These are phyloP conservation scores for Parachaetomium inaequale DNA, from an alignment of 495 filamentous ascomycete genomes.

Conservation along the genomic window DNA sequence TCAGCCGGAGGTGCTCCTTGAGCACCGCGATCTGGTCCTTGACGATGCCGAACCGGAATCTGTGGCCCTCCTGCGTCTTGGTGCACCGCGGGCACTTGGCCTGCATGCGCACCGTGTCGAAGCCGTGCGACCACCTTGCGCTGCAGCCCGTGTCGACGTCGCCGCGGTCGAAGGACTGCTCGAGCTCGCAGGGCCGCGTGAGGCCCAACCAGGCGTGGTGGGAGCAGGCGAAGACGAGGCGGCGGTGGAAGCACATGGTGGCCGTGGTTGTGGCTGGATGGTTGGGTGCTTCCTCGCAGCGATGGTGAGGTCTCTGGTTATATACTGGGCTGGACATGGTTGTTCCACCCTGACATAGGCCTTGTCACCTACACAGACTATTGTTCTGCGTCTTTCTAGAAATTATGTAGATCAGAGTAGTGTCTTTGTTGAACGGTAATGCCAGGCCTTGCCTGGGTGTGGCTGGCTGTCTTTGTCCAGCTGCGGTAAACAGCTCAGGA, in stretches of 20 bases:
- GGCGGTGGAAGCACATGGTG: constrained; percentile 32
- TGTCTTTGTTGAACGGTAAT: background rate
- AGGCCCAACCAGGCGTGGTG: constrained; percentile 26
- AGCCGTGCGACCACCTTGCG: constrained; percentile 25
- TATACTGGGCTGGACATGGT: background rate
- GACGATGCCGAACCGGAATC: background rate
- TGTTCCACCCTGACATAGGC: background rate
- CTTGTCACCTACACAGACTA: background rate
- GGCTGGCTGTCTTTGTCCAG: background rate
- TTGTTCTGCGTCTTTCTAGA: background rate
- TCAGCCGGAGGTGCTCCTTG: constrained; percentile 8
- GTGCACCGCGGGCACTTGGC: constrained; percentile 21
- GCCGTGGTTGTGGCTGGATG: background rate
- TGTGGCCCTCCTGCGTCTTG: background rate
- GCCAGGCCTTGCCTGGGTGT: background rate
- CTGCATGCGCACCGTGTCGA: constrained; percentile 18
- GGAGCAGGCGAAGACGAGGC: constrained; percentile 28
- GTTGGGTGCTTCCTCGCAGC: background rate
- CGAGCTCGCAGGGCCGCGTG: constrained; percentile 18
- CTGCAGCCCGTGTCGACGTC: constrained; percentile 22
- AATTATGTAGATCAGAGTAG: background rate
- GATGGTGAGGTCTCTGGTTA: background rate
- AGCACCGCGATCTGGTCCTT: constrained; percentile 13
- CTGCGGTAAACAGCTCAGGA: background rate
- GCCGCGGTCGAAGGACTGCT: constrained; percentile 20